Evolutionary conservation across 2,329 filamentous ascomycete genomes (phyloP), one percentile per base, ranked within the genome.

Genomic region (Acarospora socialis): DNA sequence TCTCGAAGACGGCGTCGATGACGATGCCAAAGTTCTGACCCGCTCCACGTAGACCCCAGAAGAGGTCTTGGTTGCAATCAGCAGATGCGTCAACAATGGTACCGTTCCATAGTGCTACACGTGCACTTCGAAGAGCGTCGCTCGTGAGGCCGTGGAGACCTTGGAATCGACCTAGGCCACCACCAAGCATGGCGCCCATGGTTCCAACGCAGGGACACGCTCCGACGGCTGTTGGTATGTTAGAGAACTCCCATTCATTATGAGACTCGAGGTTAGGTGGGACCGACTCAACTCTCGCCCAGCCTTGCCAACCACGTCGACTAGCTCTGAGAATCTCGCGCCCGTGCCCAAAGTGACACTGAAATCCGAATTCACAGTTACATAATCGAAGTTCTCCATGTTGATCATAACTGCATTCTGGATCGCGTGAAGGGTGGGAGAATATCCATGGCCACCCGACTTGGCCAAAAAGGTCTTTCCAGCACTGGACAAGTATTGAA

Each of bases 1-100:
- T 25, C 6, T 12, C 16, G 7, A 25, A 13, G 23, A 13, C 16
- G 8, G 23, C 23, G 12, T 25, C 23, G 5, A 25, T 15, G 5
- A 72, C 62, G 32, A 73, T 60, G 23, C 68, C 69, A 36, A 73
- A 72, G 47, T 72, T 73, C 36, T 70, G 64, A 1, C 68, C 69
- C 2, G 68, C 69, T 4, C 69, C 69, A 29, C 56, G 55, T 41
- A 73, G 56, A 1, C 55, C 69, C 68, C 68, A 74, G 46, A 57
- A 73, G 6, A 73, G 56, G 21, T 73, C 67, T 0, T 60, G 59
- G 5, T 51, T 49, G 2, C 30, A 19, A n/a, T 16, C 7, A 22
- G 50, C 45, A 14, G 25, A 28, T 27, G 19, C 28, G 10, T 30
- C 19, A 4, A 30, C 15, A 10, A 30, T 15, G 7, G 15, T 30